Conservation (phyloP, 345 rosid species). For the Crucihimalaya himalaica region DNA sequence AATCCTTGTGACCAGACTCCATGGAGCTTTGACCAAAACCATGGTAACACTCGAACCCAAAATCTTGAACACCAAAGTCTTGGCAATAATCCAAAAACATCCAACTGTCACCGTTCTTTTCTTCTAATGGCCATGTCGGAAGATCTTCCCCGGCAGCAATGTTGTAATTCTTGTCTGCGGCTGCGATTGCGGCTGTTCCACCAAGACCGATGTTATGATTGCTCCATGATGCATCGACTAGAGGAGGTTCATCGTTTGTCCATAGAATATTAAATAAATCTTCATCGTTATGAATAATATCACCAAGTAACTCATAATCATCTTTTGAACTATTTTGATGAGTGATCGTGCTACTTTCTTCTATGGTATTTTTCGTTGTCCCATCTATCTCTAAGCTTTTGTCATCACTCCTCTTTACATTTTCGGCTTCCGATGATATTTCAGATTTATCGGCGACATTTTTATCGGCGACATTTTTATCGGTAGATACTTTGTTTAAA, state of each 20-base stretch:
- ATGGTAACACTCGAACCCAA: constrained; percentile 51
- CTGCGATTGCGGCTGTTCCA: background rate
- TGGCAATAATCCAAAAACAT: constrained; percentile 47
- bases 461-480: background rate
- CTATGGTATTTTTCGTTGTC: background rate
- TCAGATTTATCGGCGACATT: background rate
- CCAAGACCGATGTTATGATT: background rate
- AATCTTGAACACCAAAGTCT: constrained; percentile 82
- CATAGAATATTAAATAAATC: constrained; percentile 55
- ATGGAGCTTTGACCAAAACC: constrained; percentile 22
- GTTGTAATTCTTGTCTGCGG: background rate
- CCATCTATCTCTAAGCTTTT: constrained; percentile 2
- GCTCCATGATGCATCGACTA: constrained; percentile 37
- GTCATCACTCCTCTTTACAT: background rate
- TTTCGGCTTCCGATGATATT: background rate
- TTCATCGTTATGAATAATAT: constrained; percentile 55
- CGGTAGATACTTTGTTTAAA: constrained; percentile 1
- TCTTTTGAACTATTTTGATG: constrained; percentile 17
- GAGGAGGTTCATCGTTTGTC: constrained; percentile 49
- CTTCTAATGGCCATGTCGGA: constrained; percentile 37
- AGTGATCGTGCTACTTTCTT: constrained; percentile 24
- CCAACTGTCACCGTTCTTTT: constrained; percentile 15
- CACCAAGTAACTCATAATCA: constrained; percentile 41
- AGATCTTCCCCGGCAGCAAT: background rate
- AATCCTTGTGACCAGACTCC: constrained; percentile 10